Evolutionary conservation across 1,284 basidiomycete species (phyloP).

Genomic region (Pisolithus thermaeus): DNA sequence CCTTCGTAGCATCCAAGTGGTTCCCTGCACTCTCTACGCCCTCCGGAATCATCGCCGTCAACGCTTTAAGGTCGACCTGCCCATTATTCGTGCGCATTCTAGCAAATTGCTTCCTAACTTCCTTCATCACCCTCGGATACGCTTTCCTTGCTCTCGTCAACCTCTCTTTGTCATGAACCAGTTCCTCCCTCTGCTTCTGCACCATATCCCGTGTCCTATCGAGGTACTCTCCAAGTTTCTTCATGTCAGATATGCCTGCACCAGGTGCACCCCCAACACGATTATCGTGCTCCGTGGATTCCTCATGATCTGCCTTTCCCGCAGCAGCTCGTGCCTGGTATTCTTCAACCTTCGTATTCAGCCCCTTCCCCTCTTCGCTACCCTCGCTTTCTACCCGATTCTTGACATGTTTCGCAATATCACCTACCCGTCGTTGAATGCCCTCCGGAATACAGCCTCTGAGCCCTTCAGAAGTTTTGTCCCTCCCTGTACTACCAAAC

Average conservation of each 20-base stretch:
- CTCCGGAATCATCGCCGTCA: slow-evolving; percentile 2
- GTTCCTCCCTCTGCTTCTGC: slow-evolving; percentile 11
- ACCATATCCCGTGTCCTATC: slow-evolving; percentile 16
- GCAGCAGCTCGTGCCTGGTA: not conserved
- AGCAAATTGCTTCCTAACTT: slow-evolving; percentile 12
- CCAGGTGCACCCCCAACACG: not conserved
- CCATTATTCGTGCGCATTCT: slow-evolving; percentile 2
- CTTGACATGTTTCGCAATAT: slow-evolving; percentile 1
- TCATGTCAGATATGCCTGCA: slow-evolving; percentile 3
- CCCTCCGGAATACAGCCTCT: not conserved
- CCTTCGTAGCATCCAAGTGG: slow-evolving; percentile 4
- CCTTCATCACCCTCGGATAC: slow-evolving; percentile 12
- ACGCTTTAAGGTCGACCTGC: slow-evolving; percentile 3
- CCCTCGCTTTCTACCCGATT: not conserved
- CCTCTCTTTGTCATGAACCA: slow-evolving; percentile 15
- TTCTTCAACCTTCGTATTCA: slow-evolving; percentile 5
- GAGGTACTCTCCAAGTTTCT: slow-evolving; percentile 10
- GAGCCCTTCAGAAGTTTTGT: not conserved
- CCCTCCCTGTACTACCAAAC: not conserved
- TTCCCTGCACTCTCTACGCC: not conserved
- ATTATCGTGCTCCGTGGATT: not conserved
- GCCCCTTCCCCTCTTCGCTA: slow-evolving; percentile 1
- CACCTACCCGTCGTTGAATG: slow-evolving; percentile 5
- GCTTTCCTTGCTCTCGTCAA: slow-evolving; percentile 14
- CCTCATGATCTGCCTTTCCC: not conserved